Base-by-base conservation (phyloP, 306 rosid species). In the Trifolium fragiferum region DNA sequence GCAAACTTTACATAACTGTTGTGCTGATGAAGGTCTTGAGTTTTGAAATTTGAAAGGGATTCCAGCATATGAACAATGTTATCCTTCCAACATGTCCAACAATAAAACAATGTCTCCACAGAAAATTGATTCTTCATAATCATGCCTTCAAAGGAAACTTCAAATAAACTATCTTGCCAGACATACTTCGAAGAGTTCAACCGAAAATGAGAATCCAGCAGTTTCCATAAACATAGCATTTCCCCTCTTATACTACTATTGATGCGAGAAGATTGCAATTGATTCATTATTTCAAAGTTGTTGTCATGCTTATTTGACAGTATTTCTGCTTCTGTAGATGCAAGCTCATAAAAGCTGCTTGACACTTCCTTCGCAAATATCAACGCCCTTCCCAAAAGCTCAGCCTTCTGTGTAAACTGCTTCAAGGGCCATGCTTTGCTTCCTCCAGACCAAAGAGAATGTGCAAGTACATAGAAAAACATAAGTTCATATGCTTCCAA, bases 21-120 rank as follows among this genome's bases (percentile, higher is more conserved):
- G 10, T 77, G 54, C 40, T 74, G 85, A 33, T 66, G 54, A 13
- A 5, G 76, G 10, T 77, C 90, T 50, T 75, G 75, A 7, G 55
- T 76, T 60, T 76, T 85, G 35, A 79, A 60, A 76, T 70, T 54
- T 68, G 73, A 49, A 16, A 85, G 87, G 61, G 50, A 81, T 33
- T 87, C 82, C 32, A 85, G 16, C 27, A 90, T 59, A 9, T 19
- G 60, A 14, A 55, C 60, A 32, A 88, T 76, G 27, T 79, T 81
- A 35, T 84, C 88, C 81, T 80, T 92, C 93, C 96, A 92, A 55
- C 83, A 71, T 30, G 80, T 77, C 98, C 96, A 92, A 81, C 84
- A 88, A 85, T 80, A 80, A 65, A 85, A 81, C 43, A 90, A 54
- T 1, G 96, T 81, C 40, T 85, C 90, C 23, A 79, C 58, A 8